Conservation (phyloP, 306 rosid species). For the Casuarina glauca region DNA sequence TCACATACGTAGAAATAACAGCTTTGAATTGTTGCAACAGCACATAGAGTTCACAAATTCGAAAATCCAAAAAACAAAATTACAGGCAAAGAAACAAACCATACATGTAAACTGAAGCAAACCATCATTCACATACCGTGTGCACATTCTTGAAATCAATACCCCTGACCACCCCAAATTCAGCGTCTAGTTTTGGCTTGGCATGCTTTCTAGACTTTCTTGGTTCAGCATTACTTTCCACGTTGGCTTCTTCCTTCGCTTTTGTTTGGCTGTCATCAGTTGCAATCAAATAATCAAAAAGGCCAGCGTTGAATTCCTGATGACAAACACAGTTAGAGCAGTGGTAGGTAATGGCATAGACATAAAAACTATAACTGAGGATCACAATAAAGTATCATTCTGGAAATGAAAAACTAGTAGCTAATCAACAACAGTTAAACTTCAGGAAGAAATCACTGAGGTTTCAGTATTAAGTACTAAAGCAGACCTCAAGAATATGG, state of each 20-base stretch:
- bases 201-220: conserved; percentile 45
- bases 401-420: conserved; percentile 21
- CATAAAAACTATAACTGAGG: conserved; percentile 1
- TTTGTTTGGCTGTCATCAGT: conserved; percentile 74
- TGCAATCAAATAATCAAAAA: conserved; percentile 92
- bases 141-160: conserved; percentile 87
- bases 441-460: neutral
- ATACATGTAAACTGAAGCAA: neutral
- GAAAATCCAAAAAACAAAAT: neutral
- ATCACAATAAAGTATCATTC: conserved; percentile 16
- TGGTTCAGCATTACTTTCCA: conserved; percentile 41
- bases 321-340: conserved; percentile 29
- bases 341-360: conserved; percentile 12
- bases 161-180: conserved; percentile 96
- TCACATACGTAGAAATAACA: neutral
- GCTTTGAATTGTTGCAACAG: neutral
- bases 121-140: conserved; percentile 58
- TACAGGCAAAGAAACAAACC: neutral
- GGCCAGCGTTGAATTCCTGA: conserved; percentile 99
- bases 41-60: neutral
- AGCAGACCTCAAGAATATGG: conserved; percentile 89
- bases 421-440: neutral
- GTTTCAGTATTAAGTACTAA: conserved; percentile 8
- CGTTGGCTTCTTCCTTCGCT: conserved; percentile 60
- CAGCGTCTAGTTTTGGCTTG: conserved; percentile 75